These are phyloP conservation scores for Pelagomonas calceolata DNA, from an alignment of 108 stramenopile genomes.

Conservation along the genomic window DNA sequence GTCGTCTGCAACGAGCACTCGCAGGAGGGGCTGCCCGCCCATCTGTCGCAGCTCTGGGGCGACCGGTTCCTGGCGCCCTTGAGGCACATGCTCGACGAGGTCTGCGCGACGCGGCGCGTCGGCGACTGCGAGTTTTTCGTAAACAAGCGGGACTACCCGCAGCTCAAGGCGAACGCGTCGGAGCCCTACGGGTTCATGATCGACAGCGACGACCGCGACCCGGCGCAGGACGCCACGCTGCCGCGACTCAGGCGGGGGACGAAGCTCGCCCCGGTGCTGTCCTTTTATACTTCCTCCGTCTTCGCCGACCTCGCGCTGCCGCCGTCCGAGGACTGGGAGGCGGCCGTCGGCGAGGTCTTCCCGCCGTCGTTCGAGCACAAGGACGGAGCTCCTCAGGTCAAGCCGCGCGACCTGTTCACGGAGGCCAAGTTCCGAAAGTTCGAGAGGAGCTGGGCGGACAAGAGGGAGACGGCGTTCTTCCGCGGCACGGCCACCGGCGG, in stretches of 20 bases:
- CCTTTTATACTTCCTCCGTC: constrained; percentile 79
- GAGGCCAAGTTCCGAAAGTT: constrained; percentile 92
- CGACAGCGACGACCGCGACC: constrained; percentile 88
- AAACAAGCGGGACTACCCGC: constrained; percentile 99
- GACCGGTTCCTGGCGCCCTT: constrained; percentile 89
- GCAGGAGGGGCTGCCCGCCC: constrained; percentile 44
- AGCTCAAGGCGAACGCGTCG: constrained; percentile 77
- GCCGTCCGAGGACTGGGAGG: constrained; percentile 99
- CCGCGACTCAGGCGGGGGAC: constrained; percentile 61
- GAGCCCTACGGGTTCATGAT: constrained; percentile 99
- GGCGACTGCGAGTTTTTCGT: constrained; percentile 99
- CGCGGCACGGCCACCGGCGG: constrained; percentile 97
- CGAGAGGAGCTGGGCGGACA: constrained; percentile 77
- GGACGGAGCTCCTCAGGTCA: constrained; percentile 52
- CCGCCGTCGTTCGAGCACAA: constrained; percentile 34
- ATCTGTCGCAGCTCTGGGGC: constrained; percentile 81
- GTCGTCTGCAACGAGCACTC: constrained; percentile 97
- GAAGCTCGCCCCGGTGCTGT: constrained; percentile 87
- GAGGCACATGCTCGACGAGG: constrained; percentile 89
- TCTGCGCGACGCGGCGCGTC: constrained; percentile 65
- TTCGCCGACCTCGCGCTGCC: constrained; percentile 98
- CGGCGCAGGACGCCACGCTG: constrained; percentile 81
- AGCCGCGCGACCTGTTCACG: constrained; percentile 93
- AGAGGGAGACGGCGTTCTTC: constrained; percentile 90
- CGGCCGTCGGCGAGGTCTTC: constrained; percentile 80